phyloP scores from a whole-genome alignment of 192 early-diverging fungal genomes.

The Entomortierella parvispora region DNA sequence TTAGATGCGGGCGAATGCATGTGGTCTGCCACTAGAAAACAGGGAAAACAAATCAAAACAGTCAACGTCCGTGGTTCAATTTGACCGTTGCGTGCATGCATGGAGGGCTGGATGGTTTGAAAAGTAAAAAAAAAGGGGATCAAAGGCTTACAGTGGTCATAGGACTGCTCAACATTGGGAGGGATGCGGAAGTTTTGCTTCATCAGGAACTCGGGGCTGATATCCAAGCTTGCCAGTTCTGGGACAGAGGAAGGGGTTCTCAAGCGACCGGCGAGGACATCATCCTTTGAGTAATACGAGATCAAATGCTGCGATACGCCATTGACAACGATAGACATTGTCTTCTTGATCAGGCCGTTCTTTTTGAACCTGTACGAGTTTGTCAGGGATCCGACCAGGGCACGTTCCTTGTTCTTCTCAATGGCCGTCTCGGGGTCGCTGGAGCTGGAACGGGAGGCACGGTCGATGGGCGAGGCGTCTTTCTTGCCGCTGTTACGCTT shows the following conservation, averaged over 20 bases:
- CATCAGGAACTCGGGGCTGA: constrained; percentile 64
- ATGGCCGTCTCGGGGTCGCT: constrained; percentile 35
- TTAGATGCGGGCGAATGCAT: constrained; percentile 17
- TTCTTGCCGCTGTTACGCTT: constrained; percentile 59
- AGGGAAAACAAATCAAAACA: background rate
- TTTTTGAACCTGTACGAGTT: constrained; percentile 68
- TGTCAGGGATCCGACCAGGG: constrained; percentile 64
- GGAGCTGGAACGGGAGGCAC: constrained; percentile 23
- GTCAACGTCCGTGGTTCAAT: no score
- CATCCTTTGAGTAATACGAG: constrained; percentile 66
- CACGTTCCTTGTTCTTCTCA: constrained; percentile 62
- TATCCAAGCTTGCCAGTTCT: constrained; percentile 62
- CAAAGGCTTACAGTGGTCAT: constrained; percentile 32
- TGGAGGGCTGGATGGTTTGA: background rate
- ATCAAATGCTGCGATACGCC: constrained; percentile 67
- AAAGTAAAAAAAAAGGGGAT: background rate
- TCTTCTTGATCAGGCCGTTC: constrained; percentile 80
- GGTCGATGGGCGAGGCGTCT: constrained; percentile 56
- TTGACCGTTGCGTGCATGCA: background rate
- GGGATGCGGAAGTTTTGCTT: constrained; percentile 72
- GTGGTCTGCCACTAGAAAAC: constrained; percentile 10
- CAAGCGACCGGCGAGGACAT: constrained; percentile 60
- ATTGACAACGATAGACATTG: constrained; percentile 78
- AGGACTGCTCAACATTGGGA: constrained; percentile 51
- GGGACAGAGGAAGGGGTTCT: constrained; percentile 64